Evolutionary conservation across 345 rosid genomes (phyloP).

Genomic region (Eucalyptus sp.): DNA sequence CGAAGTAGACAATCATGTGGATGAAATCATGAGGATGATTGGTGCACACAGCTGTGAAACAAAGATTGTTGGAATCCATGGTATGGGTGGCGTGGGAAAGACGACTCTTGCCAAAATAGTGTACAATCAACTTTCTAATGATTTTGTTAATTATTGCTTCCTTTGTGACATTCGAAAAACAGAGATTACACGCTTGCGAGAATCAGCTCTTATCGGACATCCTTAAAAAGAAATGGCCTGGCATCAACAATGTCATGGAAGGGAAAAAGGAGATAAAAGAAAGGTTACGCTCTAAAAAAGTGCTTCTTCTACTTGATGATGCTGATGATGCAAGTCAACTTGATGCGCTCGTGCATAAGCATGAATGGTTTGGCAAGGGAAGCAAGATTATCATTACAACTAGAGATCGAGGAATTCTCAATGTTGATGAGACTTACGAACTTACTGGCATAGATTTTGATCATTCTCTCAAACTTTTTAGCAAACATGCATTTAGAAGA

Average conservation of each 20-base stretch:
- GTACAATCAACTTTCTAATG: no score
- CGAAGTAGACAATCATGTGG: neutral
- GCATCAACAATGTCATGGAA: no score
- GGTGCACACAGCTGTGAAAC: rapidly evolving
- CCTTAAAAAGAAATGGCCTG: rapidly evolving
- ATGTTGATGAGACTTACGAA: no score
- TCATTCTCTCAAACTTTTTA: no score
- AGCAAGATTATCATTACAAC: no score
- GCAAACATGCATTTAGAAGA: no score
- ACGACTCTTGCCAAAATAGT: rapidly evolving
- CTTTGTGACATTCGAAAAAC: rapidly evolving
- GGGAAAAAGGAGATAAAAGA: rapidly evolving
- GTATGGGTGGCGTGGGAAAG: no score
- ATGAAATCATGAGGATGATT: neutral
- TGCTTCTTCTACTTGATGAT: no score
- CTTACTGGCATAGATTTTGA: no score
- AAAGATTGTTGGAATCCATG: neutral
- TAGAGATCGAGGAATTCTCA: rapidly evolving
- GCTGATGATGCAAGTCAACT: rapidly evolving
- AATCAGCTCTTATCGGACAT: rapidly evolving
- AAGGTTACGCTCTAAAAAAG: no score
- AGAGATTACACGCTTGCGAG: rapidly evolving
- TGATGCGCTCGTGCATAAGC: rapidly evolving
- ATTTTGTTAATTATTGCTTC: no score
- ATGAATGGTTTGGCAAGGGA: no score